Percentiles rank a stretch among this genome's conserved stretches.
Conservation (phyloP, 352 stramenopile genomes). For the Phytophthora colocasiae region DNA sequence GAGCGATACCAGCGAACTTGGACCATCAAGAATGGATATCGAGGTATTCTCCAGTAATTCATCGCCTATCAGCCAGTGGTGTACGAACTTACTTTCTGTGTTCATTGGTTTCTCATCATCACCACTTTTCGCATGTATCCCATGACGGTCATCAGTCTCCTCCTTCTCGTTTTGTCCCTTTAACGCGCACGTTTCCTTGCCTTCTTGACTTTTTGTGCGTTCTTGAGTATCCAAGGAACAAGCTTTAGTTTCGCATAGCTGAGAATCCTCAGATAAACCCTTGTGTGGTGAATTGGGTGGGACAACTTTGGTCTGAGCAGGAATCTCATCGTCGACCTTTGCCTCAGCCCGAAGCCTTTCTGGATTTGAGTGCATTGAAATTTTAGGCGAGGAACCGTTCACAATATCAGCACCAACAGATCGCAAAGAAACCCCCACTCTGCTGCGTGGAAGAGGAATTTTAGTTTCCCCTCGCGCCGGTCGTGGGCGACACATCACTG, state of each 20-base stretch:
- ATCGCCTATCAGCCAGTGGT: slow-evolving; percentile 21
- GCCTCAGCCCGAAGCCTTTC: not conserved
- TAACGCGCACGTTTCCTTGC: not conserved
- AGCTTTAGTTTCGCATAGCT: not conserved
- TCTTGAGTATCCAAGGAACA: not conserved
- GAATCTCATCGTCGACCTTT: not conserved
- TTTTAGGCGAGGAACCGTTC: slow-evolving; percentile 1
- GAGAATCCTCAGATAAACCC: not conserved
- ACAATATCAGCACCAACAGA: slow-evolving; percentile 24
- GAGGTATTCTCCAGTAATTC: slow-evolving; percentile 42
- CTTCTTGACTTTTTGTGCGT: slow-evolving; percentile 1
- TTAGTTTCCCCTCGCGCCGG: slow-evolving; percentile 38
- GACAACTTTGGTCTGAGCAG: not conserved
- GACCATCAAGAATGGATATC: slow-evolving; percentile 34
- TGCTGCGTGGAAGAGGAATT: slow-evolving; percentile 37
- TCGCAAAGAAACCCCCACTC: slow-evolving; percentile 7
- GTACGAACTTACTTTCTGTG: slow-evolving; percentile 37
- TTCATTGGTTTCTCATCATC: slow-evolving; percentile 33
- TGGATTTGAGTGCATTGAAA: not conserved
- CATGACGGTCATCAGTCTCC: not conserved
- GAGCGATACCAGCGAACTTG: slow-evolving; percentile 41
- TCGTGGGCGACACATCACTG: slow-evolving; percentile 22
- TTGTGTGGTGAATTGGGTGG: not conserved
- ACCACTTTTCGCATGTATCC: not conserved
- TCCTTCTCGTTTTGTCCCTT: not conserved